Evolutionary conservation across 2,329 filamentous ascomycete species (phyloP).

Genomic region (Curvularia verruculosa): DNA sequence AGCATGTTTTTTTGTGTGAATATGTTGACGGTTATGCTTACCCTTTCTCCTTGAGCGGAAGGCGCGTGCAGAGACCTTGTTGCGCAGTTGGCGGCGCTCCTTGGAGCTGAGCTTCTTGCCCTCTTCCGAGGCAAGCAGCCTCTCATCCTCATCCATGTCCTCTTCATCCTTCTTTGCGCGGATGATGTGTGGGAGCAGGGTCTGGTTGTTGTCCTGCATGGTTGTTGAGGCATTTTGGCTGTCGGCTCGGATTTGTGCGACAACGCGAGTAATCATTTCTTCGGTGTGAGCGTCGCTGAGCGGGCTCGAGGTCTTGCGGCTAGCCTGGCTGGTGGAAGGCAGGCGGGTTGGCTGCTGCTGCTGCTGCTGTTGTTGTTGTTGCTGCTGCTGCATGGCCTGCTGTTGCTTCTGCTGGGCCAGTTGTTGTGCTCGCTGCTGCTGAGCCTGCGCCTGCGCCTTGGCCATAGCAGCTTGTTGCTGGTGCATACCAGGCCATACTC

Average conservation of each 20-base stretch:
- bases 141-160: slow-evolving; percentile 98
- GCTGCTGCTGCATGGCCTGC: slow-evolving; percentile 39
- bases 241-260: slow-evolving; percentile 86
- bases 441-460: slow-evolving; percentile 44
- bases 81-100: slow-evolving; percentile 93
- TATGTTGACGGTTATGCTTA: slow-evolving; percentile 56
- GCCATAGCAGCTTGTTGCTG: slow-evolving; percentile 75
- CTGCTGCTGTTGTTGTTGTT: slow-evolving; percentile 45
- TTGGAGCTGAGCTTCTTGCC: slow-evolving; percentile 99
- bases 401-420: slow-evolving; percentile 51
- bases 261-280: slow-evolving; percentile 89
- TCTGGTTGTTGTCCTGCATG: slow-evolving; percentile 56
- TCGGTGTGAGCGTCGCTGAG: slow-evolving; percentile 62
- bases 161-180: slow-evolving; percentile 91
- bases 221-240: slow-evolving; percentile 61
- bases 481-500: slow-evolving; percentile 93
- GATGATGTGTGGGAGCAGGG: slow-evolving; percentile 68
- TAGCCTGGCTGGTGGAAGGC: slow-evolving; percentile 30
- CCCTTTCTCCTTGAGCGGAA: slow-evolving; percentile 98
- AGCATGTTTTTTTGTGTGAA: slow-evolving; percentile 47
- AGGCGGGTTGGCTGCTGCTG: slow-evolving; percentile 50
- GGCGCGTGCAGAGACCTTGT: slow-evolving; percentile 97
- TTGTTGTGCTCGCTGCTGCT: slow-evolving; percentile 54
- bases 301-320: slow-evolving; percentile 48
- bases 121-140: slow-evolving; percentile 91